Conservation (phyloP, 1,139 yeast genomes). For the Candida tetrigidarum region DNA sequence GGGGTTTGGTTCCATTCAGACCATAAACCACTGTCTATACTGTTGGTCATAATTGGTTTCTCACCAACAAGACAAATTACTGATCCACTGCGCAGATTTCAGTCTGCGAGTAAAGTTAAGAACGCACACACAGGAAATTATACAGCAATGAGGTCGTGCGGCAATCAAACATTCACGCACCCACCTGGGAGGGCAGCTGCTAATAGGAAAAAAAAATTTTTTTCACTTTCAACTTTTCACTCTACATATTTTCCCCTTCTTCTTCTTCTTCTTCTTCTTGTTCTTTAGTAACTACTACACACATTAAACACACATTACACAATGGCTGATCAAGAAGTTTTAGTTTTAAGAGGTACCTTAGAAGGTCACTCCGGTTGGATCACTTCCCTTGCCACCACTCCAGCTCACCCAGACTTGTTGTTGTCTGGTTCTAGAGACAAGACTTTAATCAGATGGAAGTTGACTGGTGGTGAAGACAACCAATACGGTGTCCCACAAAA, state of each 20-base stretch:
- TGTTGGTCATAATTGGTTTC: too few species aligned
- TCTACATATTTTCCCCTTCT: too few species aligned
- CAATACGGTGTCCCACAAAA: conserved; percentile 98
- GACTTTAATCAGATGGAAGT: conserved; percentile 98
- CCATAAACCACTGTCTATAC: too few species aligned
- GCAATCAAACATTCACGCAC: too few species aligned
- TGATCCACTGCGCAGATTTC: neutral
- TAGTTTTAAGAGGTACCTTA: conserved; percentile 99
- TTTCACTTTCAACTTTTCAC: too few species aligned
- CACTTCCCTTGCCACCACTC: conserved; percentile 97
- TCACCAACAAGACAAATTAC: too few species aligned
- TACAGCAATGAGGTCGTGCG: neutral
- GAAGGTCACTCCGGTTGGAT: conserved; percentile 93
- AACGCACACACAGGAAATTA: neutral
- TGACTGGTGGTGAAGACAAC: conserved; percentile 94
- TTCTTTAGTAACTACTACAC: neutral
- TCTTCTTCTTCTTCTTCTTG: conserved; percentile 1
- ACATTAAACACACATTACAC: conserved; percentile 15
- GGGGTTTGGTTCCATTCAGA: too few species aligned
- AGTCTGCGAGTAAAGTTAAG: neutral
- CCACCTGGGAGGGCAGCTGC: too few species aligned
- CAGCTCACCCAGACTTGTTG: conserved; percentile 97
- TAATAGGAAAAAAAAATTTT: too few species aligned
- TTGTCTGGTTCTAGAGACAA: conserved; percentile 99
- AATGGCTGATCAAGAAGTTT: conserved; percentile 87